A percentile compares a stretch with the other conserved stretches of the same genome.
These are phyloP conservation scores for Komagataella populi DNA, from an alignment of 805 yeast genomes.

Conservation along the genomic window DNA sequence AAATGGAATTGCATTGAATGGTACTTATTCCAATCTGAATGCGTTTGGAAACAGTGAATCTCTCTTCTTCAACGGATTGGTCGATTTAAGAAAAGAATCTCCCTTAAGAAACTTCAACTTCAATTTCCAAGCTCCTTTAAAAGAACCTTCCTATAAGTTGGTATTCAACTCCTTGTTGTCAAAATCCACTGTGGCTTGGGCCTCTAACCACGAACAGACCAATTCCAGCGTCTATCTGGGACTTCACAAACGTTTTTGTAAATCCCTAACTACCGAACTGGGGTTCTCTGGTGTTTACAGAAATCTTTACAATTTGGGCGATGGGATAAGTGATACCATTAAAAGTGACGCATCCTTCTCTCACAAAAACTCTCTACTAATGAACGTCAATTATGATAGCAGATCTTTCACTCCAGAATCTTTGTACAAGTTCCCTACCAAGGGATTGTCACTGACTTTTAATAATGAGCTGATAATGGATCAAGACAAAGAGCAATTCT, in stretches of 20 bases:
- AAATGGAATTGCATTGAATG: slow-evolving; percentile 18
- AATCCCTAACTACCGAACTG: slow-evolving; percentile 13
- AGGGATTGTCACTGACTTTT: slow-evolving; percentile 27
- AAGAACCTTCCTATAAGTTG: slow-evolving; percentile 29
- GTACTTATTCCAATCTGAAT: slow-evolving; percentile 28
- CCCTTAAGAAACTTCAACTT: slow-evolving; percentile 40
- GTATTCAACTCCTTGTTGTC: slow-evolving; percentile 34
- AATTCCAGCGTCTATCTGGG: slow-evolving; percentile 41
- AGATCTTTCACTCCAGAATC: slow-evolving; percentile 21
- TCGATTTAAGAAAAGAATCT: slow-evolving; percentile 31
- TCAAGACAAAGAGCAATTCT: slow-evolving; percentile 18
- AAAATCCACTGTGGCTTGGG: slow-evolving; percentile 37
- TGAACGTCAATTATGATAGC: slow-evolving; percentile 28
- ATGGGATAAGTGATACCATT: slow-evolving; percentile 39
- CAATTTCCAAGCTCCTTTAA: slow-evolving; percentile 28
- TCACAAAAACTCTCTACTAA: slow-evolving; percentile 38
- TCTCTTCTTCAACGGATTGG: slow-evolving; percentile 32
- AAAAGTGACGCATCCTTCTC: slow-evolving; percentile 50
- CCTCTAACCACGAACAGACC: slow-evolving; percentile 36
- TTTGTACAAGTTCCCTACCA: slow-evolving; percentile 25
- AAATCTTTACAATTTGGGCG: slow-evolving; percentile 34
- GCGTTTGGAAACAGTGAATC: slow-evolving; percentile 60
- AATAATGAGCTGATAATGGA: slow-evolving; percentile 30
- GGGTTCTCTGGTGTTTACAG: slow-evolving; percentile 56
- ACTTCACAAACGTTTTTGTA: slow-evolving; percentile 3